Evolutionary conservation across 148 eudicot genomes (phyloP), one percentile per base, ranked within the genome.

Genomic region (Persicaria maculosa): DNA sequence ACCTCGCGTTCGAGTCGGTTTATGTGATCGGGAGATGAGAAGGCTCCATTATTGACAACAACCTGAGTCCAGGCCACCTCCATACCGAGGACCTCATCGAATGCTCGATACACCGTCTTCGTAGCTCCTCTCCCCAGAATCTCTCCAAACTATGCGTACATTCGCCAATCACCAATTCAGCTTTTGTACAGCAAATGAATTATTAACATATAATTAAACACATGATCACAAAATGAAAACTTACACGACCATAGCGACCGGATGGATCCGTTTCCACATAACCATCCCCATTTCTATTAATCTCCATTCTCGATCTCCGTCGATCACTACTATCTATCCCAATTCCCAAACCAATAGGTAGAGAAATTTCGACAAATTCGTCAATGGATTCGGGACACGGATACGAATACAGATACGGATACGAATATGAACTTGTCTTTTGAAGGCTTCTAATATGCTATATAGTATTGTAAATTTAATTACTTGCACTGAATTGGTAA

Each of bases 51-150:
- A 25, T 83, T 81, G 1, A 93, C 85, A 77, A 84, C 81, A 55
- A 93, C 90, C 72, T 88, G 98, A 80, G 84, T 93, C 98, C 97
- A 93, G 4, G 98, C 97, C 65, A 91, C 95, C 83, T 93, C 98
- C 88, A 89, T 83, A 46, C 87, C 98, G 50, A 88, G 84, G 44
- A 84, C 84, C 81, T 83, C 86, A 73, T 93, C 98, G 72, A 90
- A 88, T 72, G 98, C 98, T 75, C 84, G 84, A 72, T 91, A 91
- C 36, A 93, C 98, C 11, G 79, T 93, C 78, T 93, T 93, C 84
- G 74, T 84, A 55, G 98, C 92, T 74, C 98, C 98, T 89, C 84
- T 91, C 10, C 98, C 98, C 52, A 93, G 89, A 52, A 86, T 55
- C 46, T 90, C 96, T 65, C 74, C 76, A 43, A 86, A 89, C 98